These are phyloP conservation scores for Wickerhamiella sorbophila DNA, from an alignment of 805 yeast species.

Conservation along the genomic window DNA sequence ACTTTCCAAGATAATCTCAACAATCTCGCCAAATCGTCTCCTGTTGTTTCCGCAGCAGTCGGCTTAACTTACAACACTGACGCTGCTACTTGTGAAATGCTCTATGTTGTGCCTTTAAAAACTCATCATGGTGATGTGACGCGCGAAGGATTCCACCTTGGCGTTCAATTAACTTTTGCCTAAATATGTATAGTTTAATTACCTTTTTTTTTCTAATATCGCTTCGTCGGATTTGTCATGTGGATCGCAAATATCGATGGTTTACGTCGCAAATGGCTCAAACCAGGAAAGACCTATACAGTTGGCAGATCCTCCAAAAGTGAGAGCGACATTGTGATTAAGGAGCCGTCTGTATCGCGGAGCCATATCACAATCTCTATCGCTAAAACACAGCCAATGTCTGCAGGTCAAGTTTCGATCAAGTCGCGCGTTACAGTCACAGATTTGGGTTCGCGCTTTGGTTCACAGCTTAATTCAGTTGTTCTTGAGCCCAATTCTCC, in stretches of 20 bases:
- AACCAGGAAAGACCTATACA: conserved; percentile 15
- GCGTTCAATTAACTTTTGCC: conserved; percentile 35
- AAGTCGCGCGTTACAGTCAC: conserved; percentile 12
- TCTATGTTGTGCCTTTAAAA: conserved; percentile 44
- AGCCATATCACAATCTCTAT: conserved; percentile 16
- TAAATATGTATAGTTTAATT: conserved; percentile 1
- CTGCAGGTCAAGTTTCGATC: conserved; percentile 11
- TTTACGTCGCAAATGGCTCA: conserved; percentile 17
- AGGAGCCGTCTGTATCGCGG: conserved; percentile 19
- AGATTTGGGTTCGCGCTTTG: conserved; percentile 21
- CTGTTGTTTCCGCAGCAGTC: conserved; percentile 37
- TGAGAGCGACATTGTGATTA: conserved; percentile 9
- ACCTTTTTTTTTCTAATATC: neutral
- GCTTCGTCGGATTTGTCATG: conserved; percentile 6
- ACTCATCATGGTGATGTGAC: conserved; percentile 32
- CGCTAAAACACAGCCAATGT: conserved; percentile 4
- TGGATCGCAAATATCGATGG: conserved; percentile 13
- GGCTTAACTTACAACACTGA: conserved; percentile 47
- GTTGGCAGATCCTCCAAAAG: conserved; percentile 16
- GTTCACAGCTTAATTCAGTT: conserved; percentile 13
- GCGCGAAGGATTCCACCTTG: conserved; percentile 47
- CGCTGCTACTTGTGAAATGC: conserved; percentile 47
- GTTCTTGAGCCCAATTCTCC: neutral
- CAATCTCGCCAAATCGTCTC: conserved; percentile 23
- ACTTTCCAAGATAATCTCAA: conserved; percentile 15